Evolutionary conservation across 805 yeast species (phyloP).

Genomic region (Pachysolen tannophilus): DNA sequence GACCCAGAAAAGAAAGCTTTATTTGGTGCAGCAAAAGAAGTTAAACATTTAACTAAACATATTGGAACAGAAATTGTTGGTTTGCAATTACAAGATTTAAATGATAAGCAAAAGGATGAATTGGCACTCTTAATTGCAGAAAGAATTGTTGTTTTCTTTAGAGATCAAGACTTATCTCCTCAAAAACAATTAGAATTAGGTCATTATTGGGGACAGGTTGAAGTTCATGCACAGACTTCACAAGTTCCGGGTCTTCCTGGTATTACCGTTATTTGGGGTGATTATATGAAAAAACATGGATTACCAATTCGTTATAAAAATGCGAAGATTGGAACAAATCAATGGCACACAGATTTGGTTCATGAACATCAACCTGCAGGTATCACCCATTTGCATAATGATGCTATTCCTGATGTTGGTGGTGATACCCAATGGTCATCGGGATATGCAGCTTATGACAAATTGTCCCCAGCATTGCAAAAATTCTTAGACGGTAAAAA

Average conservation of each 20-base stretch:
- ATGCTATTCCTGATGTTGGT: slow-evolving; percentile 40
- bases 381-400: slow-evolving; percentile 44
- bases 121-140: slow-evolving; percentile 39
- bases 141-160: slow-evolving; percentile 41
- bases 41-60: slow-evolving; percentile 31
- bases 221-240: slow-evolving; percentile 27
- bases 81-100: slow-evolving; percentile 30
- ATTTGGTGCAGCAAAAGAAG: slow-evolving; percentile 31
- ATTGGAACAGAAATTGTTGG: slow-evolving; percentile 39
- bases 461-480: slow-evolving; percentile 42
- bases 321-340: slow-evolving; percentile 2
- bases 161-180: slow-evolving; percentile 32
- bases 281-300: slow-evolving; percentile 13
- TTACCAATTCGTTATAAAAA: slow-evolving; percentile 11
- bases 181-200: slow-evolving; percentile 34
- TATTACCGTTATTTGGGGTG: slow-evolving; percentile 25
- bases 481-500: slow-evolving; percentile 44
- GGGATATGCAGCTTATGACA: slow-evolving; percentile 51
- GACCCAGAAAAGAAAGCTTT: slow-evolving; percentile 27
- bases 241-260: slow-evolving; percentile 28
- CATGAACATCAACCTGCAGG: slow-evolving; percentile 54
- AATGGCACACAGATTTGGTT: slow-evolving; percentile 48
- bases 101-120: slow-evolving; percentile 37
- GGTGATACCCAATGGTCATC: slow-evolving; percentile 53
- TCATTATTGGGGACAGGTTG: slow-evolving; percentile 32